Conservation (phyloP, 1,284 basidiomycete genomes). For the Malassezia sp. region DNA sequence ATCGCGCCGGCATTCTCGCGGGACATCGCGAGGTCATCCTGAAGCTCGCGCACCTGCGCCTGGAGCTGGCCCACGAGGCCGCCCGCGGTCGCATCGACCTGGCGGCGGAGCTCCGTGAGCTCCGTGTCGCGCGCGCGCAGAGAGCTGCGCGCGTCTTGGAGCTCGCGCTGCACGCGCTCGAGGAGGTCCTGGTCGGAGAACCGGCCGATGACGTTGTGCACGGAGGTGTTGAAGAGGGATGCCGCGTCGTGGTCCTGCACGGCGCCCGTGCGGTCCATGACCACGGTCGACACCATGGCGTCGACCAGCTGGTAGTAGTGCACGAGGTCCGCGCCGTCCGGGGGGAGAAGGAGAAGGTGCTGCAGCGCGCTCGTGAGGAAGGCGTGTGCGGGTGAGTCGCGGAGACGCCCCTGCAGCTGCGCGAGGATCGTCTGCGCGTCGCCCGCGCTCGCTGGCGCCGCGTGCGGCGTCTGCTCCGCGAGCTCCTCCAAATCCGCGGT, state of each 20-base stretch:
- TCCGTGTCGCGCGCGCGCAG: slow-evolving; percentile 60
- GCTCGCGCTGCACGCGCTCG: slow-evolving; percentile 67
- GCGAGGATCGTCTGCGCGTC: slow-evolving; percentile 78
- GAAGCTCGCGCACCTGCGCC: slow-evolving; percentile 59
- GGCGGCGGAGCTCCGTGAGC: slow-evolving; percentile 57
- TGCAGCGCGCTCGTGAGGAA: slow-evolving; percentile 86
- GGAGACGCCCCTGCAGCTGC: slow-evolving; percentile 62
- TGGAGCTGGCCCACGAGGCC: slow-evolving; percentile 76
- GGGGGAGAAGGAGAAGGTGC: slow-evolving; percentile 77
- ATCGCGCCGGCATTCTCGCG: slow-evolving; percentile 57
- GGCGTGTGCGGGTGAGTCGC: slow-evolving; percentile 66
- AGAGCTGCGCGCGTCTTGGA: slow-evolving; percentile 58
- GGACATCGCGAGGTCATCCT: slow-evolving; percentile 67
- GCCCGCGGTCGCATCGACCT: slow-evolving; percentile 66
- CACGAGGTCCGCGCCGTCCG: slow-evolving; percentile 61
- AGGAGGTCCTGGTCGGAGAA: slow-evolving; percentile 83
- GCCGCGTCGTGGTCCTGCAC: slow-evolving; percentile 60
- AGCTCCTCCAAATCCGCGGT: slow-evolving; percentile 70
- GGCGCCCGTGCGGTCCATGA: slow-evolving; percentile 69
- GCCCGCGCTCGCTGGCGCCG: slow-evolving; percentile 64
- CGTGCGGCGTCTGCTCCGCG: slow-evolving; percentile 64
- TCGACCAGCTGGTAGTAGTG: slow-evolving; percentile 90
- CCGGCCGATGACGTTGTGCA: slow-evolving; percentile 74
- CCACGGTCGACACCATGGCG: slow-evolving; percentile 80
- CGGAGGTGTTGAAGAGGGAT: slow-evolving; percentile 73